Conservation (phyloP, 768 basidiomycete species). For the Boletellus ananiceps region DNA sequence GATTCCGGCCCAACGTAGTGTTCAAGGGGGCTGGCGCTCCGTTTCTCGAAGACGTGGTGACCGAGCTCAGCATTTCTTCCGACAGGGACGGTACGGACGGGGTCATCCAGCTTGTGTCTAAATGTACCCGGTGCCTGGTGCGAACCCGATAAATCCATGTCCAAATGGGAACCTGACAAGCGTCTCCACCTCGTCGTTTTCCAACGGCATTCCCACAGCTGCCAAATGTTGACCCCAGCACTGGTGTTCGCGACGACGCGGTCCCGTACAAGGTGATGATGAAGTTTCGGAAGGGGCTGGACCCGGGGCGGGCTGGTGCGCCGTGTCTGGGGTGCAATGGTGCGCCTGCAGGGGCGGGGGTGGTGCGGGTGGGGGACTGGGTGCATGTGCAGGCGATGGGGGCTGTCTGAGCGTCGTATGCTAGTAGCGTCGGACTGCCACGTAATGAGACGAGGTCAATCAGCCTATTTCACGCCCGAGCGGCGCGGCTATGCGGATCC, state of each 20-base stretch:
- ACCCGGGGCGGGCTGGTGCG: constrained; percentile 43
- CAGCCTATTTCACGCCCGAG: too few relatives aligned
- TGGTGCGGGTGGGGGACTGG: constrained; percentile 57
- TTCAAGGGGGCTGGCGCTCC: constrained; percentile 58
- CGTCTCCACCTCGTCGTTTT: neutral
- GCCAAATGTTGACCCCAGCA: constrained; percentile 65
- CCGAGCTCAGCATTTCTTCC: constrained; percentile 48
- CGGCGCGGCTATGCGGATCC: constrained; percentile 10
- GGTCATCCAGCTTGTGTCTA: constrained; percentile 55
- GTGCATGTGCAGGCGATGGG: constrained; percentile 47
- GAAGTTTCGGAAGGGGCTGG: constrained; percentile 64
- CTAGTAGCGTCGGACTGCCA: too few relatives aligned
- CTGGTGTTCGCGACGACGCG: constrained; percentile 61
- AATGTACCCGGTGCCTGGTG: constrained; percentile 71
- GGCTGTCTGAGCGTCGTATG: constrained; percentile 17
- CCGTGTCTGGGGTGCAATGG: constrained; percentile 70
- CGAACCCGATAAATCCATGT: constrained; percentile 22
- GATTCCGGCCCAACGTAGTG: constrained; percentile 77
- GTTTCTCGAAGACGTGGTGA: constrained; percentile 70
- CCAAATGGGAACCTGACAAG: constrained; percentile 6
- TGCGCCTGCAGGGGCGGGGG: constrained; percentile 46
- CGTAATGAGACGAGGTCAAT: too few relatives aligned
- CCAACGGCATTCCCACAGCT: constrained; percentile 38
- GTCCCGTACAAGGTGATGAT: constrained; percentile 73
- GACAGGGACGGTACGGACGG: constrained; percentile 18